Evolutionary conservation across 257 asterid species (phyloP).

Genomic region (Striga asiatica): DNA sequence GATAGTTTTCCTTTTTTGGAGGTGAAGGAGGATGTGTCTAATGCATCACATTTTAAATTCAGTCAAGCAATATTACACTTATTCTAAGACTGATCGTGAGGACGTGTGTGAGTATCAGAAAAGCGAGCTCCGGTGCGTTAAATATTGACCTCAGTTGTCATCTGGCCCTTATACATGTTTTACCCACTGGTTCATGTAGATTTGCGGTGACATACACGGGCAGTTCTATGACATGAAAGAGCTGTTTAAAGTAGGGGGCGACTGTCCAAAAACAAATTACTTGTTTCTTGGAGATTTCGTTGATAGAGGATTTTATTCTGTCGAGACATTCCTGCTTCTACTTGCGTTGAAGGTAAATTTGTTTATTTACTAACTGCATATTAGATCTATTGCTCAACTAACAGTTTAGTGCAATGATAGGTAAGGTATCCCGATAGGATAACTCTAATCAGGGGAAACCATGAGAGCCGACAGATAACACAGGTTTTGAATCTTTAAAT

Average conservation of each 20-base stretch:
- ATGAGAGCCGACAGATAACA: slow-evolving; percentile 96
- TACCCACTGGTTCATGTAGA: slow-evolving; percentile 31
- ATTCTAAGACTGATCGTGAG: too few species aligned
- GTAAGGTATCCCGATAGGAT: slow-evolving; percentile 96
- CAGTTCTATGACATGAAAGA: slow-evolving; percentile 98
- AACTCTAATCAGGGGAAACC: slow-evolving; percentile 94
- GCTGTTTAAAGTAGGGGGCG: slow-evolving; percentile 94
- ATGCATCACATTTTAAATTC: too few species aligned
- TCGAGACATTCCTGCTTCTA: slow-evolving; percentile 90
- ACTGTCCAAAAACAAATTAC: slow-evolving; percentile 89
- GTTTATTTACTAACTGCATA: slow-evolving; percentile 8
- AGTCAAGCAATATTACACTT: too few species aligned
- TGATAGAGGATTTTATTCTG: slow-evolving; percentile 94
- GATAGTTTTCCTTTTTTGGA: too few species aligned
- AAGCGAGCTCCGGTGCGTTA: too few species aligned
- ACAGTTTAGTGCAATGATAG: slow-evolving; percentile 32
- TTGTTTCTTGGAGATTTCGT: slow-evolving; percentile 97
- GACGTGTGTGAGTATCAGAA: too few species aligned
- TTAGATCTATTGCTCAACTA: slow-evolving; percentile 8
- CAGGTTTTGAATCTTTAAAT: slow-evolving; percentile 47
- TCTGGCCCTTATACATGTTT: slow-evolving; percentile 6
- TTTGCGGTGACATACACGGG: slow-evolving; percentile 98
- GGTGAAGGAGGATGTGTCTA: too few species aligned
- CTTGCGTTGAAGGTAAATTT: slow-evolving; percentile 85
- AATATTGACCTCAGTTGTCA: slow-evolving; percentile 8